These are phyloP conservation scores for Aspergillus carlsbadensis DNA, from an alignment of 495 filamentous ascomycete species.

Conservation along the genomic window DNA sequence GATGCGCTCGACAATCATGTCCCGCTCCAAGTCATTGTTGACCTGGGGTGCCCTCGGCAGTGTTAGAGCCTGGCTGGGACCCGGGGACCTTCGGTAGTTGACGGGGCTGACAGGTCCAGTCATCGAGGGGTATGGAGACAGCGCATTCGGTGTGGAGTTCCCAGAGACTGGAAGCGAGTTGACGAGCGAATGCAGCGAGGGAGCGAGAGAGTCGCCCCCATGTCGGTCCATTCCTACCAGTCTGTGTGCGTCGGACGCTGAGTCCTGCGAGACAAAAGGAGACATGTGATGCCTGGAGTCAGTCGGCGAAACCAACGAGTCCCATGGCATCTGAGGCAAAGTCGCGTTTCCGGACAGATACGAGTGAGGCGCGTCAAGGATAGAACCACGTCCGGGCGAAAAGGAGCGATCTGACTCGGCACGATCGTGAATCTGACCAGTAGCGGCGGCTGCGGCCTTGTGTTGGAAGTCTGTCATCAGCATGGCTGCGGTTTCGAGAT, in stretches of 20 bases:
- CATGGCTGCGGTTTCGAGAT: constrained; percentile 98
- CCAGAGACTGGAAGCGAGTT: constrained; percentile 68
- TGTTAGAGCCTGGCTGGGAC: constrained; percentile 61
- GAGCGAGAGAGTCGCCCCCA: constrained; percentile 56
- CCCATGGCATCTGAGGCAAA: constrained; percentile 87
- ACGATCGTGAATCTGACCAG: constrained; percentile 67
- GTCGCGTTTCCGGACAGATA: constrained; percentile 77
- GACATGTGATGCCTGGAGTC: constrained; percentile 63
- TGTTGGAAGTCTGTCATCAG: constrained; percentile 98
- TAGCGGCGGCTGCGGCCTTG: constrained; percentile 86
- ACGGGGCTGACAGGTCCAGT: constrained; percentile 69
- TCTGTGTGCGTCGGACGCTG: constrained; percentile 57
- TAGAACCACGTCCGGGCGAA: constrained; percentile 63
- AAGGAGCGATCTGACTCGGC: constrained; percentile 70
- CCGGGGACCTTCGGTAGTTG: constrained; percentile 66
- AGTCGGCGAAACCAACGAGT: constrained; percentile 68
- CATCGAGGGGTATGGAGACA: constrained; percentile 76
- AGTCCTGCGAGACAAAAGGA: constrained; percentile 66
- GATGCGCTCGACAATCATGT: constrained; percentile 81
- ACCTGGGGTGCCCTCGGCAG: constrained; percentile 67
- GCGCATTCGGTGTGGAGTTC: constrained; percentile 73
- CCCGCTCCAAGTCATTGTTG: constrained; percentile 73
- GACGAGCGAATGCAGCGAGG: constrained; percentile 65
- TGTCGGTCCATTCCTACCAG: constrained; percentile 67
- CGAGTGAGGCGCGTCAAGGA: constrained; percentile 68